A percentile compares a stretch with the other conserved stretches of the same genome.
Evolutionary conservation across 345 rosid species (phyloP).

Genomic region (Salix caprea): DNA sequence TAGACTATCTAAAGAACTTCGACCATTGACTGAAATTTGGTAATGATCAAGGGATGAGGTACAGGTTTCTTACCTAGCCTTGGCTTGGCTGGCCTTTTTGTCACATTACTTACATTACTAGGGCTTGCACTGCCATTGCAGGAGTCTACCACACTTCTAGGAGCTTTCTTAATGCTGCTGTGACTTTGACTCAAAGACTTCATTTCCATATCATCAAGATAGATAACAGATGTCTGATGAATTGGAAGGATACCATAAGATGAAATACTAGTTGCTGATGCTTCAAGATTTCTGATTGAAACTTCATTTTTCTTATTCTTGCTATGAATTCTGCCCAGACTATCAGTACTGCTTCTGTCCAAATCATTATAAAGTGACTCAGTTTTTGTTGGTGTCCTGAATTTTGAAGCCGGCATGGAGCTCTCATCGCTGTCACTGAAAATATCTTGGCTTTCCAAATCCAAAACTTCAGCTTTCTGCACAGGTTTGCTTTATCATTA

Average conservation of each 20-base stretch:
- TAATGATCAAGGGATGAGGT: not conserved
- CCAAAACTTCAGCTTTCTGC: conserved; percentile 13
- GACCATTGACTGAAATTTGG: not conserved
- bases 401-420: not conserved
- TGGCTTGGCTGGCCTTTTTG: not conserved
- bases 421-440: conserved; percentile 2
- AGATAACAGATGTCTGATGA: not conserved
- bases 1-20: conserved; percentile 5
- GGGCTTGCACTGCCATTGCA: not conserved
- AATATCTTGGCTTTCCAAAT: not conserved
- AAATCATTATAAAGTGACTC: not conserved
- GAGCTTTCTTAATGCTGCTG: not conserved
- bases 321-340: not conserved
- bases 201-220: not conserved
- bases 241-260: not conserved
- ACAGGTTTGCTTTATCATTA: not conserved
- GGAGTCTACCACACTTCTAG: not conserved
- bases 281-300: not conserved
- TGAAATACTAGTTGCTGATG: not conserved
- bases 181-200: no score
- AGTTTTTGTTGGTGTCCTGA: not conserved
- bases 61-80: not conserved
- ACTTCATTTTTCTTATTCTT: not conserved
- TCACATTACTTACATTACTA: not conserved
- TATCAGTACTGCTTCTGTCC: not conserved